Percentiles rank a stretch among this genome's conserved stretches.
phyloP scores from a whole-genome alignment of 75 land plant species.

The Pinus albicaulis region DNA sequence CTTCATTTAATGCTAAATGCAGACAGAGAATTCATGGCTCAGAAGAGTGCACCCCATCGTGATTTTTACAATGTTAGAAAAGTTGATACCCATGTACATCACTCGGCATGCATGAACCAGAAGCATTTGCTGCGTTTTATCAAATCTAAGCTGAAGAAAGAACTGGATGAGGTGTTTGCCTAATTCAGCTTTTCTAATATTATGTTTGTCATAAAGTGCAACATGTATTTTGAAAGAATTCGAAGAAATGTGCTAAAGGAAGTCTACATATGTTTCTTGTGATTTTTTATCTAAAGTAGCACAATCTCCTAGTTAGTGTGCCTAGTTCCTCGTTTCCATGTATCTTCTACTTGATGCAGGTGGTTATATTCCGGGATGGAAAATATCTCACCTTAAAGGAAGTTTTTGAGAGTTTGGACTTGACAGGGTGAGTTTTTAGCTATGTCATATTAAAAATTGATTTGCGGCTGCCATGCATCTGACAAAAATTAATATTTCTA shows the following conservation, averaged over 20 bases:
- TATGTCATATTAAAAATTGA: background rate
- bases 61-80: conserved; percentile 97
- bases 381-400: conserved; percentile 88
- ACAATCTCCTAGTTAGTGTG: background rate
- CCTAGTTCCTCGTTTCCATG: background rate
- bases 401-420: conserved; percentile 96
- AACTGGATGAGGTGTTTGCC: conserved; percentile 84
- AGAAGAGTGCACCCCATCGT: conserved; percentile 97
- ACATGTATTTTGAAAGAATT: background rate
- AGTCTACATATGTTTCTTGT: too few relatives aligned
- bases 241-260: background rate
- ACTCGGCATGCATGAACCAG: conserved; percentile 99
- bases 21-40: conserved; percentile 94
- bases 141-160: conserved; percentile 94
- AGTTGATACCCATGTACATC: conserved; percentile 98
- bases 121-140: conserved; percentile 95
- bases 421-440: conserved; percentile 66
- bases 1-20: conserved; percentile 98
- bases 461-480: background rate
- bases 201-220: background rate
- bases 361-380: conserved; percentile 97
- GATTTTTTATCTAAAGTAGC: too few relatives aligned
- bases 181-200: background rate
- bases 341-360: conserved; percentile 40
- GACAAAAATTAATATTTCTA: background rate